Conservation (phyloP, 2,329 filamentous ascomycete species). For the Neonectria neomacrospora region DNA sequence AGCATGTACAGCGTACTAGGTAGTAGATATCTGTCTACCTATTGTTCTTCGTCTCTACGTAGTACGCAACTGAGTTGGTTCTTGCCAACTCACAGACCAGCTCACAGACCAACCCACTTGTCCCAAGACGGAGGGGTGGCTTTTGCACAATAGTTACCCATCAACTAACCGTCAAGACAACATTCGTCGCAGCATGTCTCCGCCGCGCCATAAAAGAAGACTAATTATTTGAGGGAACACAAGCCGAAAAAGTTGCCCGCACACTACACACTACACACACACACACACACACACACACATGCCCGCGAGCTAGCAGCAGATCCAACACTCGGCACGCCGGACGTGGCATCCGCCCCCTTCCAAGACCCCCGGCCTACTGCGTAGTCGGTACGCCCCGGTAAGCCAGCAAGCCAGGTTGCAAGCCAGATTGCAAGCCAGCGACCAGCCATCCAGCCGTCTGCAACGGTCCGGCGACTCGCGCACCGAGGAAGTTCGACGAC, state of each 20-base stretch:
- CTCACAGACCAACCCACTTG: constrained; percentile 1
- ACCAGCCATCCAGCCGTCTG: constrained; percentile 27
- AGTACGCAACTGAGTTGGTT: neutral
- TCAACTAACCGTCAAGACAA: constrained; percentile 18
- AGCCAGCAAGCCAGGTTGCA: constrained; percentile 18
- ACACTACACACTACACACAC: neutral
- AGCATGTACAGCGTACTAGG: neutral
- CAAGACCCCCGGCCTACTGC: constrained; percentile 16
- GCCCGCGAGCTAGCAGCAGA: constrained; percentile 18
- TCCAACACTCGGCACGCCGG: constrained; percentile 20
- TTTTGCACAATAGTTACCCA: constrained; percentile 16
- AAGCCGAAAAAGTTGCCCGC: neutral
- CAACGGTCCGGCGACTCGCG: constrained; percentile 27
- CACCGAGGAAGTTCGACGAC: neutral
- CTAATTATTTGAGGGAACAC: neutral
- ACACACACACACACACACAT: neutral
- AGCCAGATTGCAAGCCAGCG: constrained; percentile 19
- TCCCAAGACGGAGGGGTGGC: constrained; percentile 10
- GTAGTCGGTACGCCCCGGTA: constrained; percentile 21
- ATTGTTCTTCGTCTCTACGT: neutral
- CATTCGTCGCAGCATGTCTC: constrained; percentile 8
- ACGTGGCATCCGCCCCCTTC: constrained; percentile 24
- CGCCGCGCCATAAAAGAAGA: constrained; percentile 14
- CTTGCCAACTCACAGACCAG: no score
- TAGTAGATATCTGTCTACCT: neutral